phyloP scores from a whole-genome alignment of 129 eudicot species.

The Ambrosia trifida region DNA sequence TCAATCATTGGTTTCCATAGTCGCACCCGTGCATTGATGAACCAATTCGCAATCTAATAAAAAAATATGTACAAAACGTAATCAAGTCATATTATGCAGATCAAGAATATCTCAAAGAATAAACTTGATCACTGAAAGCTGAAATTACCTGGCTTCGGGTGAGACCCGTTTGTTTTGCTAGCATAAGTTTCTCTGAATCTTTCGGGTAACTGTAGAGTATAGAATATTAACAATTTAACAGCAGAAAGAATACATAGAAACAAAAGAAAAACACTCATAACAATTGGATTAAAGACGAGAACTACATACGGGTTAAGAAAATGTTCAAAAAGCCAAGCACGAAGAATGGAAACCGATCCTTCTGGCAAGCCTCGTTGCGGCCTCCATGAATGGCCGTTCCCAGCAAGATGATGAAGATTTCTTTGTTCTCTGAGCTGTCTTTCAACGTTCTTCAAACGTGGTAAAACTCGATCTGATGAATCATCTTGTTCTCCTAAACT shows the following conservation, averaged over 20 bases:
- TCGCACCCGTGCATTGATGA: constrained; percentile 92
- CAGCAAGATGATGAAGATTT: constrained; percentile 72
- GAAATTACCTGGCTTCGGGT: constrained; percentile 79
- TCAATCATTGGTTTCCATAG: constrained; percentile 98
- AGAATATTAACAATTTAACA: constrained; percentile 21
- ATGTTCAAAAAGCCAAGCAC: constrained; percentile 97
- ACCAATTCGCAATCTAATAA: constrained; percentile 91
- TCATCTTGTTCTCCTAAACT: constrained; percentile 77
- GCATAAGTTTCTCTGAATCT: constrained; percentile 83
- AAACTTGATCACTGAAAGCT: constrained; percentile 6
- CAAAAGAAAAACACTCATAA: background rate
- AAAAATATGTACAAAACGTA: background rate
- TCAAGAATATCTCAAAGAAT: constrained; percentile 9
- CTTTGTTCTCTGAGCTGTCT: constrained; percentile 77
- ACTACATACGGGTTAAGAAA: constrained; percentile 88
- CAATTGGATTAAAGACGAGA: background rate
- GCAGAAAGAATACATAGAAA: constrained; percentile 5
- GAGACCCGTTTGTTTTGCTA: constrained; percentile 88
- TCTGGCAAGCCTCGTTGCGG: constrained; percentile 96
- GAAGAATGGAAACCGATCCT: constrained; percentile 76
- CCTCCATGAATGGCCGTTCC: constrained; percentile 79
- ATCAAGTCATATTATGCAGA: background rate
- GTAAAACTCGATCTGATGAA: constrained; percentile 47
- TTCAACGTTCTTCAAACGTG: constrained; percentile 80
- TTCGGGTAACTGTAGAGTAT: constrained; percentile 72